Conservation (phyloP, 2,329 filamentous ascomycete species). For the Talaromyces sp. region DNA sequence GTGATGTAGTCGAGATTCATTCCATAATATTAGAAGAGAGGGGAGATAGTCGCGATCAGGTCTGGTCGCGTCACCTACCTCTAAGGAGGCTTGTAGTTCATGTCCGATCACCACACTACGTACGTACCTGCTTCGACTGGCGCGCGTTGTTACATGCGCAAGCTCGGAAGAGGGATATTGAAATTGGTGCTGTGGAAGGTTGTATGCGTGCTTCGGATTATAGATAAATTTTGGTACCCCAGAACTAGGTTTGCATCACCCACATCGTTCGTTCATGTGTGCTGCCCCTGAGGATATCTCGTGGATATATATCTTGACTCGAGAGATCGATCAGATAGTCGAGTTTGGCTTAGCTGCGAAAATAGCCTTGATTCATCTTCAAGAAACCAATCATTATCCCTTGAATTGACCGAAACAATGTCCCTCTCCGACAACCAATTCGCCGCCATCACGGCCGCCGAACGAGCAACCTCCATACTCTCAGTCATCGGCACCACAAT, state of each 20-base stretch:
- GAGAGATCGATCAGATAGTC: neutral
- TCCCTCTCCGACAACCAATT: slow-evolving; percentile 39
- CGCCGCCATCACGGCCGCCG: slow-evolving; percentile 58
- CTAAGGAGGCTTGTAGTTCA: neutral
- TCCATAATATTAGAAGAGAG: neutral
- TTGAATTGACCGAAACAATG: slow-evolving; percentile 17
- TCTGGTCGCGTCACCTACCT: neutral
- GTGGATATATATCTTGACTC: neutral
- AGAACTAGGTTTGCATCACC: no score
- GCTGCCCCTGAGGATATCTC: neutral
- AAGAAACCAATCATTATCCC: no score
- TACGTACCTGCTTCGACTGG: neutral
- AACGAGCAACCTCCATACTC: slow-evolving; percentile 66
- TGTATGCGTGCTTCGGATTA: neutral
- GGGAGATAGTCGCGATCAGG: neutral
- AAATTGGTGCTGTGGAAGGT: neutral
- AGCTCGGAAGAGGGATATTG: neutral
- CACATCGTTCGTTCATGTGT: neutral
- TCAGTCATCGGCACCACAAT: slow-evolving; percentile 69
- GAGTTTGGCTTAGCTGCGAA: neutral
- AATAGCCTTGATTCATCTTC: neutral
- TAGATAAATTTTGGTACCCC: neutral
- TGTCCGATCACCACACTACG: neutral
- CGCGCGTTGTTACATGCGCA: neutral
- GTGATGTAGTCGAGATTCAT: neutral